Evolutionary conservation across 2,329 filamentous ascomycete species (phyloP).

Genomic region (Aureobasidium uvarum): DNA sequence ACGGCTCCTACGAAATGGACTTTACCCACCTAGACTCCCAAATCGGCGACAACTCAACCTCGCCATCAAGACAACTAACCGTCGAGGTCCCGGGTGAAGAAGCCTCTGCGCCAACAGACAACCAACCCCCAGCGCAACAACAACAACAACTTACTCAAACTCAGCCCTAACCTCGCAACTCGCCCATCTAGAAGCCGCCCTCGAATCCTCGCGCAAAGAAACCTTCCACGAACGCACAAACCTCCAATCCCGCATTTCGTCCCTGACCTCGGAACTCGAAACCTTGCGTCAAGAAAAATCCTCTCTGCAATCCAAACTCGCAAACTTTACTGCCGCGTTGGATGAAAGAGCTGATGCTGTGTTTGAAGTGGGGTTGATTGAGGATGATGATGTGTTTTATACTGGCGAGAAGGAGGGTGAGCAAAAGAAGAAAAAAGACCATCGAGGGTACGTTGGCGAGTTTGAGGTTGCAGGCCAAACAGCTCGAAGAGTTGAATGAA

Average conservation of each 20-base stretch:
- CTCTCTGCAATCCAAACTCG: neutral
- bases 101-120: neutral
- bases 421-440: conserved; percentile 19
- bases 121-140: conserved; percentile 6
- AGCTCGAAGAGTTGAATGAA: conserved; percentile 31
- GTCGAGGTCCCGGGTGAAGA: neutral
- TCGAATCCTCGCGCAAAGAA: conserved; percentile 13
- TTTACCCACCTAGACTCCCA: conserved; percentile 12
- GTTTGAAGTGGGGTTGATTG: neutral
- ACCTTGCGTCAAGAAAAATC: neutral
- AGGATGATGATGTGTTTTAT: conserved; percentile 12
- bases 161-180: conserved; percentile 4
- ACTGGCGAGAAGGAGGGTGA: neutral
- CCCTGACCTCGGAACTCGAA: neutral
- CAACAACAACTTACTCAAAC: conserved; percentile 10
- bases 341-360: neutral
- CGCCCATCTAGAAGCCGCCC: conserved; percentile 19
- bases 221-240: conserved; percentile 1
- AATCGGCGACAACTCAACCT: neutral
- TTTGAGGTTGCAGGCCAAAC: conserved; percentile 29
- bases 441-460: conserved; percentile 29
- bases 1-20: conserved; percentile 13
- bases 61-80: neutral
- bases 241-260: neutral
- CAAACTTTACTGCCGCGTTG: neutral